phyloP scores from a whole-genome alignment of 164 flowering plant species.

The Taxillus chinensis region DNA sequence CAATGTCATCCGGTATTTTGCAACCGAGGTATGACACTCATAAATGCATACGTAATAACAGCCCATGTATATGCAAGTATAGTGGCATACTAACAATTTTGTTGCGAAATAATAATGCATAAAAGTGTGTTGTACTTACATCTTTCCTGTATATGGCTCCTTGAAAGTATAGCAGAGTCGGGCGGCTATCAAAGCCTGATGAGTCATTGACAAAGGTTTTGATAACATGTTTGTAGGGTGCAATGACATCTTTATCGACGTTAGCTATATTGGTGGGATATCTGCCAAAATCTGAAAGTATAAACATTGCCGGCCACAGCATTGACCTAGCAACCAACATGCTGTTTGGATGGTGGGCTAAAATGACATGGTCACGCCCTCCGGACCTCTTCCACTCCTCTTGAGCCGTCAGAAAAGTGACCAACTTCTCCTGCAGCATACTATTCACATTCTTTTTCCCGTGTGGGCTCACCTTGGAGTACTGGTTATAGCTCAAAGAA shows the following conservation, averaged over 20 bases:
- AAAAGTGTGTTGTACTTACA: conserved; percentile 30
- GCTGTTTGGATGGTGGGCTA: conserved; percentile 98
- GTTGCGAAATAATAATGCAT: too few species aligned
- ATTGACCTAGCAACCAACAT: conserved; percentile 67
- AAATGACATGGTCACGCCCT: conserved; percentile 70
- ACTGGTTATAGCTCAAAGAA: conserved; percentile 67
- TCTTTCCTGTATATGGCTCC: conserved; percentile 95
- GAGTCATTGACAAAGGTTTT: conserved; percentile 42
- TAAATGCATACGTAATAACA: too few species aligned
- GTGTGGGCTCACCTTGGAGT: conserved; percentile 37
- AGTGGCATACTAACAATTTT: too few species aligned
- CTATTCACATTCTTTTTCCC: conserved; percentile 40
- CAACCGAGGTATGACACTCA: too few species aligned
- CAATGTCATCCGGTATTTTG: too few species aligned
- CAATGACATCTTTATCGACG: conserved; percentile 83
- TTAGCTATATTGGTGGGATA: conserved; percentile 80
- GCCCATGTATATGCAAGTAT: too few species aligned
- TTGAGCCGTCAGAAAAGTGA: conserved; percentile 43
- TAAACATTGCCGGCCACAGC: conserved; percentile 74
- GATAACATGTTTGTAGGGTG: conserved; percentile 83
- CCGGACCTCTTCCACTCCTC: conserved; percentile 79
- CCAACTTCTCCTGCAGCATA: conserved; percentile 62
- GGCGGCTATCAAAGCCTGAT: conserved; percentile 59
- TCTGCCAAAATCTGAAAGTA: conserved; percentile 90
- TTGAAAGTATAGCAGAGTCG: conserved; percentile 76